These are phyloP conservation scores for Corynespora cassiicola DNA, from an alignment of 2,329 filamentous ascomycete species.

Conservation along the genomic window DNA sequence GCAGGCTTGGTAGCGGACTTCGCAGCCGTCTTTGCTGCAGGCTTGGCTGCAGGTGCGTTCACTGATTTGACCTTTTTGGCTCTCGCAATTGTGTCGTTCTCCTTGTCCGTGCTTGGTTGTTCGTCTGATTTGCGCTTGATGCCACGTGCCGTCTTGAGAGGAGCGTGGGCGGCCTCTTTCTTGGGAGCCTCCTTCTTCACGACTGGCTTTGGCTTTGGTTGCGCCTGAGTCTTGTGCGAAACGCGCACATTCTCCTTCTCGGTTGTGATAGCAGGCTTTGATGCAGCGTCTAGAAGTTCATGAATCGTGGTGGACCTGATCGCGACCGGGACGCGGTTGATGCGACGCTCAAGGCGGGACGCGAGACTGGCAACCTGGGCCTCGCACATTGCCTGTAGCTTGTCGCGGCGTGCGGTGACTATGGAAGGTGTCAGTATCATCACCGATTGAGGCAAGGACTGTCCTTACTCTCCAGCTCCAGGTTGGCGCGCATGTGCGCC, in stretches of 20 bases:
- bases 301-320: conserved; percentile 82
- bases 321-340: conserved; percentile 86
- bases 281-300: conserved; percentile 64
- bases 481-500: conserved; percentile 34
- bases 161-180: conserved; percentile 12
- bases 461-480: conserved; percentile 38
- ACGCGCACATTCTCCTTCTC: too few species aligned
- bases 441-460: conserved; percentile 8
- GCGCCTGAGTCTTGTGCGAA: conserved; percentile 16
- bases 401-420: conserved; percentile 89
- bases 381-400: conserved; percentile 86
- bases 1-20: conserved; percentile 14
- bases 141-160: conserved; percentile 21
- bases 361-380: conserved; percentile 85
- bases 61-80: too few species aligned
- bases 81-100: too few species aligned
- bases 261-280: conserved; percentile 3
- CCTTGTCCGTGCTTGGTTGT: conserved; percentile 34
- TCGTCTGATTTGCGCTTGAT: conserved; percentile 37
- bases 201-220: conserved; percentile 10
- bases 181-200: conserved; percentile 8
- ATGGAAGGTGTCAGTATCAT: conserved; percentile 15
- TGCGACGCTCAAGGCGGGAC: conserved; percentile 86
- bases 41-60: too few species aligned
- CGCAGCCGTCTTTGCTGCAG: conserved; percentile 11